Percentiles rank a stretch among this genome's conserved stretches.
Evolutionary conservation across 2,329 filamentous ascomycete species (phyloP).

Genomic region (Apiospora hydei): DNA sequence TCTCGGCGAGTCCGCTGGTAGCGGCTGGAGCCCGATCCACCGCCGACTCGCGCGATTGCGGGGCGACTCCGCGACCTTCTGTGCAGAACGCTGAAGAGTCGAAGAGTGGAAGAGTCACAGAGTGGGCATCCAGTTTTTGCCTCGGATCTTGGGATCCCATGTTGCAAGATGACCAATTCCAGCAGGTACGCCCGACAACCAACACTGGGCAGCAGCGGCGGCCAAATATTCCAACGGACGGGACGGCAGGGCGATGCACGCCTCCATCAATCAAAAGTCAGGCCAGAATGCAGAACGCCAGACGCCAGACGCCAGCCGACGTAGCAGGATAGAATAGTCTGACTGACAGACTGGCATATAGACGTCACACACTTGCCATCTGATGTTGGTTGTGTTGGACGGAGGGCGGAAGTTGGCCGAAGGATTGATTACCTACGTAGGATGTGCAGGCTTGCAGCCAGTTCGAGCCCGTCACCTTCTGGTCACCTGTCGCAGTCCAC

Average conservation of each 20-base stretch:
- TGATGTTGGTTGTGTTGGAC: neutral
- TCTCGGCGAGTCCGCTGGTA: constrained; percentile 7
- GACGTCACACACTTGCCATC: constrained; percentile 16
- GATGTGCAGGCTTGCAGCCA: neutral
- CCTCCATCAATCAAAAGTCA: neutral
- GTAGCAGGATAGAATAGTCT: too few relatives aligned
- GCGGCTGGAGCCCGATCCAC: neutral
- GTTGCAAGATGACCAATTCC: neutral
- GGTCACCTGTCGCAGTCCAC: neutral
- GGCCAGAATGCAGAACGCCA: too few relatives aligned
- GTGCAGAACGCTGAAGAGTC: constrained; percentile 1
- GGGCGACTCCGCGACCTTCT: constrained; percentile 14
- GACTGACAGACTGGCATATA: neutral
- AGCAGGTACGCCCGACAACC: neutral
- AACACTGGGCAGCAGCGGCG: neutral
- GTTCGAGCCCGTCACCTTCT: neutral
- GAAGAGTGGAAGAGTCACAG: neutral
- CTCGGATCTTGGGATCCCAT: neutral
- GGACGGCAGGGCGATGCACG: neutral
- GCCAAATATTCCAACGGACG: neutral
- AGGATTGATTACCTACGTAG: neutral
- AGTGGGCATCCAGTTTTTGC: constrained; percentile 2
- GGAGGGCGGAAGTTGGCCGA: constrained; percentile 16
- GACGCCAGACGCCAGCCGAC: neutral
- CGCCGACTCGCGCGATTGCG: constrained; percentile 14